Conservation (phyloP, 805 yeast genomes). For the Kregervanrija delftensis region DNA sequence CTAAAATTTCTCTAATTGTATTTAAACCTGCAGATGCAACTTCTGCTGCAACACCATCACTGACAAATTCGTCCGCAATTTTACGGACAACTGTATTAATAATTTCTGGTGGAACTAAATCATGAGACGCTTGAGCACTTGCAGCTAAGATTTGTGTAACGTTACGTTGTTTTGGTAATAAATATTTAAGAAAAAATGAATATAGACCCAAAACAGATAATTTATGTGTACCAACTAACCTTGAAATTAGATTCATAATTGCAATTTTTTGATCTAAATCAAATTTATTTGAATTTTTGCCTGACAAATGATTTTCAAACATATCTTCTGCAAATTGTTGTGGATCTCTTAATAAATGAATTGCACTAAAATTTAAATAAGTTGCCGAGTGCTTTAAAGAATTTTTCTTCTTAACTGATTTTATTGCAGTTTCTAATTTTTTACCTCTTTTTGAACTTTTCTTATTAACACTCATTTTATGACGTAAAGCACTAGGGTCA, state of each 20-base stretch:
- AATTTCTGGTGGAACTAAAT: constrained; percentile 93
- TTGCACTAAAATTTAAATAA: constrained; percentile 86
- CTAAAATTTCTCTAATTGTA: constrained; percentile 85
- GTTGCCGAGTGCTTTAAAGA: constrained; percentile 51
- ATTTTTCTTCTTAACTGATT: constrained; percentile 58
- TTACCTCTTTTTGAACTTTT: constrained; percentile 74
- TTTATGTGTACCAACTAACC: constrained; percentile 92
- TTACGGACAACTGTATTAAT: constrained; percentile 76
- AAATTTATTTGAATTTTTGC: constrained; percentile 62
- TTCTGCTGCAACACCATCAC: constrained; percentile 97
- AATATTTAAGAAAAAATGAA: constrained; percentile 78
- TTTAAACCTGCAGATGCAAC: constrained; percentile 98
- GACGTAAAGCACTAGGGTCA: constrained; percentile 69
- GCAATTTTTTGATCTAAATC: constrained; percentile 84
- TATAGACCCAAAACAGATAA: constrained; percentile 84
- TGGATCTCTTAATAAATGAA: constrained; percentile 91
- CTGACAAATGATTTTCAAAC: constrained; percentile 63
- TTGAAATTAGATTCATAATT: constrained; percentile 78
- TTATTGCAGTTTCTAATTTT: constrained; percentile 69
- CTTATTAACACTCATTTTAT: constrained; percentile 77
- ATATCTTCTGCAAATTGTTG: constrained; percentile 93
- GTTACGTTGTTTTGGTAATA: constrained; percentile 89
- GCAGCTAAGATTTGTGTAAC: constrained; percentile 98
- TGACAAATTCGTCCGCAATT: constrained; percentile 94
- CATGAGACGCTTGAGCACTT: constrained; percentile 93